Evolutionary conservation across 352 stramenopile species (phyloP), one percentile per base, ranked within the genome.

Genomic region (Phytophthora hibernalis): DNA sequence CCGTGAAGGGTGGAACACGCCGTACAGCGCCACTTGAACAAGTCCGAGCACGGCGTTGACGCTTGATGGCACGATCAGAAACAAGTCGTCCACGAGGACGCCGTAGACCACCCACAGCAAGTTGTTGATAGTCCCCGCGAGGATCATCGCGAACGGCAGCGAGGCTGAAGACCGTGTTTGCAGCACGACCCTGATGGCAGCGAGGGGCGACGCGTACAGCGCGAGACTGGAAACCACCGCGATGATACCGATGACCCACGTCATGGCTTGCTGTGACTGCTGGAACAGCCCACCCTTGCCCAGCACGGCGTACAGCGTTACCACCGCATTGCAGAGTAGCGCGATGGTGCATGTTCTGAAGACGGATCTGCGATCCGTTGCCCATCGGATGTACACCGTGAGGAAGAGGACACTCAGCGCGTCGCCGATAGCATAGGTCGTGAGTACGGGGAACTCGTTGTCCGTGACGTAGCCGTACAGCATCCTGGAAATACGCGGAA

Each of bases 71-170:
- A 85, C 56, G 24, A 92, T 57, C n/a, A 94, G 51, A 43, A 92
- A 63, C n/a, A 78, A 44, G 33, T 92, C 79, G 48, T 72, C 40
- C 24, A 89, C 63, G 30, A 91, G 63, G 33, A 68, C 47, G 28
- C 79, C 80, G 72, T 92, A 94, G 52, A 87, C 64, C 43, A 90
- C 68, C 85, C 85, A 94, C n/a, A 92, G 61, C 13, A 73, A 54
- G 64, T 92, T 94, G 81, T 92, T 94, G 53, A 82, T 56, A n/a
- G 78, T 49, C 2, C 82, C 85, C 13, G 82, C 74, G 38, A 85
- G 26, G 40, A 87, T 79, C 82, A 94, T 90, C 1, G 71, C 63
- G 45, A 92, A 79, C 22, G 76, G 80, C 47, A 94, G 77, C 20
- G 79, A 92, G 26, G 45, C 74, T 7, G 79, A 85, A 13, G 81